phyloP scores from a whole-genome alignment of 495 filamentous ascomycete genomes.

The Clohesyomyces aquaticus region DNA sequence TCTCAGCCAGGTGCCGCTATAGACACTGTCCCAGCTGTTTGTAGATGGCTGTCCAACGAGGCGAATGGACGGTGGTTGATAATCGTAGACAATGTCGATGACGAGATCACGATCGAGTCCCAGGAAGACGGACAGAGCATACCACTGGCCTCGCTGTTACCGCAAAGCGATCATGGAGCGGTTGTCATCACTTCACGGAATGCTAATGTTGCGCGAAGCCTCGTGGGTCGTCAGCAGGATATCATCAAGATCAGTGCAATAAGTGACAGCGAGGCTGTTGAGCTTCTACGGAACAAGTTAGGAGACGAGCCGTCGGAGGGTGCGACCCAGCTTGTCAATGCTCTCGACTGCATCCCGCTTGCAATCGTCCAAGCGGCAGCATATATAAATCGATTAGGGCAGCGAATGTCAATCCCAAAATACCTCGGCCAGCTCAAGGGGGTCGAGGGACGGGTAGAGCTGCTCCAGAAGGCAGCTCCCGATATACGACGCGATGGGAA shows the following conservation, averaged over 20 bases:
- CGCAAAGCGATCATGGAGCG: conserved; percentile 24
- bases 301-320: conserved; percentile 25
- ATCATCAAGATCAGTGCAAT: conserved; percentile 21
- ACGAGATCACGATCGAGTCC: conserved; percentile 16
- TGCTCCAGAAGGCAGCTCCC: conserved; percentile 46
- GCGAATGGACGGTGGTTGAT: conserved; percentile 28
- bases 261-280: conserved; percentile 16
- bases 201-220: conserved; percentile 25
- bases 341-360: conserved; percentile 36
- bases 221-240: conserved; percentile 23
- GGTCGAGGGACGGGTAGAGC: conserved; percentile 45
- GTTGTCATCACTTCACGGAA: conserved; percentile 31
- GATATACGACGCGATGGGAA: conserved; percentile 50
- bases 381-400: conserved; percentile 25
- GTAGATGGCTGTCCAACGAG: conserved; percentile 32
- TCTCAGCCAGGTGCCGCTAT: not conserved
- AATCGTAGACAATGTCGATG: conserved; percentile 33
- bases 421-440: conserved; percentile 50
- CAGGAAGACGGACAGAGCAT: conserved; percentile 17
- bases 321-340: conserved; percentile 20
- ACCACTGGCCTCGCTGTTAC: conserved; percentile 21
- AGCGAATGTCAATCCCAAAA: conserved; percentile 42
- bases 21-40: conserved; percentile 20
- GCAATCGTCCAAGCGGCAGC: conserved; percentile 37
- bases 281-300: conserved; percentile 35